Conservation (phyloP, 1,284 basidiomycete species). For the Marasmius fiardii region DNA sequence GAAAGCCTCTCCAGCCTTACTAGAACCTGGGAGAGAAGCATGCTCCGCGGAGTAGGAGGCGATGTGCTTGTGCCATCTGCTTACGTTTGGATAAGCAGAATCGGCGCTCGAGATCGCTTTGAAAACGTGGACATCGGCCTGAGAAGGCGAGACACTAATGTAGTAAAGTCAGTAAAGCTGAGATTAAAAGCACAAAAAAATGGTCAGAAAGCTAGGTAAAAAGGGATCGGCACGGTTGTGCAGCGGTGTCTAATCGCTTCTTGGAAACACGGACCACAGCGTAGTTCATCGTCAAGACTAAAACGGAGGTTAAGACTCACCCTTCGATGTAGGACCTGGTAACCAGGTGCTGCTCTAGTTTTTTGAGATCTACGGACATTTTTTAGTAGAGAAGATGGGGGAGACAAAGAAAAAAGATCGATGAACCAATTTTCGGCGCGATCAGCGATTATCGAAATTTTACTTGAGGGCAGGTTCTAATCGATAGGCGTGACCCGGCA, state of each 20-base stretch:
- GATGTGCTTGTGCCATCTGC: conserved; percentile 96
- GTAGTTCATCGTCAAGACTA: conserved; percentile 20
- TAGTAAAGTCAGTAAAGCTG: conserved; percentile 13
- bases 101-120: conserved; percentile 72
- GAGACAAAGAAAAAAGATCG: conserved; percentile 15
- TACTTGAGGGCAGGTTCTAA: neutral
- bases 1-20: conserved; percentile 78
- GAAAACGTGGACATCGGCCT: conserved; percentile 96
- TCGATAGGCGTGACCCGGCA: neutral
- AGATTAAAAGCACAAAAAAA: conserved; percentile 10
- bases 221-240: conserved; percentile 58
- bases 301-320: conserved; percentile 49
- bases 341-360: conserved; percentile 83
- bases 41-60: conserved; percentile 83
- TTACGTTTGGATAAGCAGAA: conserved; percentile 73
- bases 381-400: conserved; percentile 25
- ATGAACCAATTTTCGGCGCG: conserved; percentile 18
- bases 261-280: conserved; percentile 77
- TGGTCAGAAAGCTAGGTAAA: conserved; percentile 75
- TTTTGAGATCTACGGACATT: conserved; percentile 75
- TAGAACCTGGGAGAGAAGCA: conserved; percentile 78
- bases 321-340: conserved; percentile 90
- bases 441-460: neutral
- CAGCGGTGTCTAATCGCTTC: conserved; percentile 86
- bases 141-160: conserved; percentile 86